Base-by-base conservation (phyloP, 495 filamentous ascomycete genomes). In the Hypoxylon fragiforme region DNA sequence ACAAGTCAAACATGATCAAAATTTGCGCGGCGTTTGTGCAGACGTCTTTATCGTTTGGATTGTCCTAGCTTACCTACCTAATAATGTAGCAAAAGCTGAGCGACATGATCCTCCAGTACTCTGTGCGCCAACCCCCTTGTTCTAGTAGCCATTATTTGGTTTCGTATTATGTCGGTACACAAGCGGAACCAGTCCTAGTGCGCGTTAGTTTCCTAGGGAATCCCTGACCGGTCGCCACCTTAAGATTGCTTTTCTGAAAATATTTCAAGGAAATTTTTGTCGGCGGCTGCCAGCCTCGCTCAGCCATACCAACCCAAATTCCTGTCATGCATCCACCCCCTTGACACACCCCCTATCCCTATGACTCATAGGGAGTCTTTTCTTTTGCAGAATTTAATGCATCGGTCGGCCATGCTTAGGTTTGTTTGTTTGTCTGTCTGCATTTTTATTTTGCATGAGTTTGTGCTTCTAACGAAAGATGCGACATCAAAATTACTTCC, bases 131-230 rank as follows among this genome's bases (percentile, higher is more conserved):
- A 46, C 15, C 24, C 40, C 52, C 52, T 51, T 52, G 37, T 38
- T 49, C 15, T 38, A 11, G 32, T 53, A 20, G 30, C 38, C 52
- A 52, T 49, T 40, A 53, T 57, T 62, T 37, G 26, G 61, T 65
- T 62, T 65, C 48, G 52, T 62, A 51, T 55, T 59, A 46, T 65
- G 42, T 54, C 55, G 55, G 62, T 44, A 55, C 51, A 53, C 50
- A 41, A 24, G 58, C 48, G 48, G 50, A 37, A 49, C 50, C 47
- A 40, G 34, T 36, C 38, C 31, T 59, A 59, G 48, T 48, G 39
- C 44, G 31, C 44, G 28, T 28, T 49, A 45, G 54, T 44, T 47
- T 57, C 53, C 32, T 35, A 20, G 48, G 37, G 32, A 20, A 62
- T 53, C 58, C 58, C 42, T 62, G 58, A 30, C 42, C 8, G n/a